A percentile compares a stretch with the other conserved stretches of the same genome.
Evolutionary conservation across 352 stramenopile genomes (phyloP).

Genomic region (Pythium catenulatum): DNA sequence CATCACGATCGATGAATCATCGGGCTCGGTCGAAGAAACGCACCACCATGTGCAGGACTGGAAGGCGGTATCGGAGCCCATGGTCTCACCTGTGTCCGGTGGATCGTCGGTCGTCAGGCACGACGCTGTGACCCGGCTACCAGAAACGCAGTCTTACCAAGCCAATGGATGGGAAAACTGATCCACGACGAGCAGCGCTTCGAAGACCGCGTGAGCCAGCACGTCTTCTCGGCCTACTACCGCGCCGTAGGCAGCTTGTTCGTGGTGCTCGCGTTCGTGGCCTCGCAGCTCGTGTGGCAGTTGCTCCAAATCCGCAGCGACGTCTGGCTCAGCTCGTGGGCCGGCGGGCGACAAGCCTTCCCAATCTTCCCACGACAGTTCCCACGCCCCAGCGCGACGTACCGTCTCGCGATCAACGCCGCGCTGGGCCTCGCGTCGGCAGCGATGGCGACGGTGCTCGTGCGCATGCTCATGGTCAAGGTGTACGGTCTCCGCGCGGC

Average conservation of each 20-base stretch:
- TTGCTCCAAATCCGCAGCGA: constrained; percentile 88
- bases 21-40: constrained; percentile 59
- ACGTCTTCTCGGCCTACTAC: constrained; percentile 65
- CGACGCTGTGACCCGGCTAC: too few species aligned
- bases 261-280: constrained; percentile 63
- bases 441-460: constrained; percentile 32
- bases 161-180: background rate
- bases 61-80: too few species aligned
- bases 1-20: background rate
- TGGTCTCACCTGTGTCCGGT: constrained; percentile 61
- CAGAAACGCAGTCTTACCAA: too few species aligned
- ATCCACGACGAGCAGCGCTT: constrained; percentile 48
- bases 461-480: constrained; percentile 10
- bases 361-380: constrained; percentile 64
- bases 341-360: too few species aligned
- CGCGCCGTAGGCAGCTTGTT: constrained; percentile 67
- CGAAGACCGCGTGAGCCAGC: constrained; percentile 52
- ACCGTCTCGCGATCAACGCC: background rate
- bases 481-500: constrained; percentile 19
- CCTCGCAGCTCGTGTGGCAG: constrained; percentile 87
- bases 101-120: too few species aligned
- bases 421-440: background rate
- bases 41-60: constrained; percentile 67
- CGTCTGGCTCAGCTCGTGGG: constrained; percentile 95
- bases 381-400: background rate